Evolutionary conservation across 2,329 filamentous ascomycete genomes (phyloP), one percentile per base, ranked within the genome.

Genomic region (Aotearoamyces nothofagi): DNA sequence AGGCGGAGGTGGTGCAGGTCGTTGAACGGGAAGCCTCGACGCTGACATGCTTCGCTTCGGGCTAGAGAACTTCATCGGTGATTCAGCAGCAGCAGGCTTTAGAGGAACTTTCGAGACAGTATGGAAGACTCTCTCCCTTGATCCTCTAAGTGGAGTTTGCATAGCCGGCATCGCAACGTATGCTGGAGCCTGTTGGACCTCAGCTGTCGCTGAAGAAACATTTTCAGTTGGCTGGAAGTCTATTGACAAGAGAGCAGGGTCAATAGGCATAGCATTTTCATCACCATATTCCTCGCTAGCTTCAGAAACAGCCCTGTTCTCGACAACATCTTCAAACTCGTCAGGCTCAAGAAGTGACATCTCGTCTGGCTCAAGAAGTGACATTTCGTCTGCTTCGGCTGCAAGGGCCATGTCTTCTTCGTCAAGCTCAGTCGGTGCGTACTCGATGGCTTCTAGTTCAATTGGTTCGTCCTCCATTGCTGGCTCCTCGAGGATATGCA

Each of bases 91-190:
- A 14, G 73, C 72, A 3, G 71, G 60, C 50, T 81, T 82, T 22
- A 86, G 54, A 2, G 79, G 78, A 4, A 86, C 70, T 52, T 84
- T 86, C 15, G 76, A 79, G 0, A 80, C 72, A 0, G 80, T 86
- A 49, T 79, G 69, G 37, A 77, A 68, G n/a, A 63, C 56, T 24
- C 59, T 58, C 31, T 61, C 59, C n/a, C 51, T 54, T n/a, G 60
- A 43, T 0, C 55, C 52, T 10, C 68, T 63, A 27, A 62, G 54
- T 0, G 75, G 75, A 2, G 75, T 79, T 5, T n/a, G n/a, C n/a
- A n/a, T n/a, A n/a, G n/a, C n/a, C n/a, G n/a, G n/a, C n/a, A n/a
- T 31, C 31, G 50, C 40, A 6, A 39, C 33, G 4, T 43, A 31
- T 24, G 45, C 27, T 17, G 40, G 40, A 27, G 43, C 45, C 24